phyloP scores from a whole-genome alignment of 768 basidiomycete species.

The Naganishia onofrii region DNA sequence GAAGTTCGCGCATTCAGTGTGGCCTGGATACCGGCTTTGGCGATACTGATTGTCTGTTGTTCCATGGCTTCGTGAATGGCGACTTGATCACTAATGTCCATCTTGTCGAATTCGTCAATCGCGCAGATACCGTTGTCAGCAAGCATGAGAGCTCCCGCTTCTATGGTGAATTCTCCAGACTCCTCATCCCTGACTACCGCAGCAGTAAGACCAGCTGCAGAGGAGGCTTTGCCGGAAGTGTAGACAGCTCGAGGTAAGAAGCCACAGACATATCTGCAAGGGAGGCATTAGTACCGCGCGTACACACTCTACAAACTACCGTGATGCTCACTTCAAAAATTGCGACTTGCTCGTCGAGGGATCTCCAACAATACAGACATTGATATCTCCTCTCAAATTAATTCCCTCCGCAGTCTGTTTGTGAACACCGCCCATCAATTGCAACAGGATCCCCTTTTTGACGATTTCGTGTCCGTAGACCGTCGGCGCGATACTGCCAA shows the following conservation, averaged over 20 bases:
- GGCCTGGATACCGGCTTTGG: constrained; percentile 97
- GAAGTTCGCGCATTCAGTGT: constrained; percentile 96
- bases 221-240: constrained; percentile 98
- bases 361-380: constrained; percentile 96
- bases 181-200: constrained; percentile 98
- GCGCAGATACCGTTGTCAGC: constrained; percentile 99
- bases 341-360: constrained; percentile 98
- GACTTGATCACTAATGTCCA: constrained; percentile 97
- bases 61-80: constrained; percentile 99
- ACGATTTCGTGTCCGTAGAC: constrained; percentile 99
- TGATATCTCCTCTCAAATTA: constrained; percentile 96
- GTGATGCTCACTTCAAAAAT: constrained; percentile 78
- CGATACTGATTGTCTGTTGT: constrained; percentile 98
- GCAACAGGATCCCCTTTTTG: constrained; percentile 92
- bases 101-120: constrained; percentile 99
- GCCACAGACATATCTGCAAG: constrained; percentile 83
- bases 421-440: constrained; percentile 98
- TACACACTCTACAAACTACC: background rate
- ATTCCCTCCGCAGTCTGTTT: constrained; percentile 95
- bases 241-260: constrained; percentile 97
- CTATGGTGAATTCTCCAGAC: constrained; percentile 98
- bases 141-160: constrained; percentile 97
- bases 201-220: constrained; percentile 96
- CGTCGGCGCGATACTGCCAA: constrained; percentile 92
- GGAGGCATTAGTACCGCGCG: background rate